Evolutionary conservation across 108 stramenopile species (phyloP), one percentile per base, ranked within the genome.

Genomic region (Nitzschia sp.): DNA sequence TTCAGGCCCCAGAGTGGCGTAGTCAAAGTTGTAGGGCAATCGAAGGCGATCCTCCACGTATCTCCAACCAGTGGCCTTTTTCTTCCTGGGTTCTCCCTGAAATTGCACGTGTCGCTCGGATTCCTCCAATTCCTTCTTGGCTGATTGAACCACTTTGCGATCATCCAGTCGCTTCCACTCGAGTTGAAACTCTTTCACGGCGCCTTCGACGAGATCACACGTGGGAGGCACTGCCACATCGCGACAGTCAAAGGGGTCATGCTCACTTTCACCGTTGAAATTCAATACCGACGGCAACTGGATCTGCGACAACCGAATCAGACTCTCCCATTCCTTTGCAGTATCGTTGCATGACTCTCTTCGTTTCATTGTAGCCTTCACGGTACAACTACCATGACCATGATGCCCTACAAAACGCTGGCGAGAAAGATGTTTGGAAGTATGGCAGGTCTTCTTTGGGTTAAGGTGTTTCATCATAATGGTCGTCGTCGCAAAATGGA

Each of bases 161-260:
- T 68, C 71, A 60, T 84, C 90, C 45, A 91, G 51, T 68, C 79
- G 76, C 51, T 68, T 70, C 90, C 87, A 91, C 55, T 59, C 38
- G 46, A 63, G 56, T 24, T 76, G 60, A 45, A 55, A 71, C 31
- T 57, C 49, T 31, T 60, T 29, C 3, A 75, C 60, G 54, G 73
- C 80, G 30, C 36, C 33, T 36, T 82, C 78, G 9, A 91, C 66
- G 5, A 83, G 46, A 18, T 70, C 84, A 27, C 46, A 21, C 3
- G 71, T 66, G 8, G 79, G 66, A 51, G 49, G 49, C 2, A 82
- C 65, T 25, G 65, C 69, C 18, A 90, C 46, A 31, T 81, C 82
- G 25, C 63, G 30, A 58, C 89, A 90, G 63, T 87, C 89, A 68
- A 86, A 90, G 34, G 79, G 77, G 67, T 85, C 87, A 2, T 61